These are phyloP conservation scores for Lactarius indigo DNA, from an alignment of 768 basidiomycete species.

Conservation along the genomic window DNA sequence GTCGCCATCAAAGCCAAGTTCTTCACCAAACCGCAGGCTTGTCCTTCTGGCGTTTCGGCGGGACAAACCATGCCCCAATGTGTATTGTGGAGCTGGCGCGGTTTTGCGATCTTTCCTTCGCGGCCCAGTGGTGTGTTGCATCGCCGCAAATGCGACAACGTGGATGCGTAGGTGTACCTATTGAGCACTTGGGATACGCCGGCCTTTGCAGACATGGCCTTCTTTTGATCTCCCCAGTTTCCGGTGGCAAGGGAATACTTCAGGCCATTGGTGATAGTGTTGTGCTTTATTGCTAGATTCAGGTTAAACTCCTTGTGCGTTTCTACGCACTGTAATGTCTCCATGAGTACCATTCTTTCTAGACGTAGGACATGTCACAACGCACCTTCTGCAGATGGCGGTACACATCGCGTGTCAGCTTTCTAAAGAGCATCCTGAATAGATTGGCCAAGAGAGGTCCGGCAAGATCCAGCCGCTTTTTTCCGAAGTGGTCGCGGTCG, in stretches of 20 bases:
- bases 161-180: slow-evolving; percentile 97
- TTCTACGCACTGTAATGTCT: slow-evolving; percentile 77
- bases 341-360: slow-evolving; percentile 9
- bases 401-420: slow-evolving; percentile 95
- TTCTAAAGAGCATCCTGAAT: slow-evolving; percentile 96
- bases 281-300: slow-evolving; percentile 87
- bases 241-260: slow-evolving; percentile 98
- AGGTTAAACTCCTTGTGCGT: slow-evolving; percentile 94
- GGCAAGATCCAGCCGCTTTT: slow-evolving; percentile 94
- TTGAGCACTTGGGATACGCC: slow-evolving; percentile 99
- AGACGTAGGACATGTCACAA: background rate
- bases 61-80: slow-evolving; percentile 99
- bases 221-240: slow-evolving; percentile 99
- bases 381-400: slow-evolving; percentile 93
- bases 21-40: slow-evolving; percentile 98
- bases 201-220: slow-evolving; percentile 95
- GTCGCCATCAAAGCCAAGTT: slow-evolving; percentile 97
- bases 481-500: slow-evolving; percentile 99
- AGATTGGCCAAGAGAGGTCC: slow-evolving; percentile 95
- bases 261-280: slow-evolving; percentile 96
- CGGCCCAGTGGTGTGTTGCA: slow-evolving; percentile 98
- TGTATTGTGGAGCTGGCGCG: slow-evolving; percentile 97
- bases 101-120: slow-evolving; percentile 98
- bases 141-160: slow-evolving; percentile 94
- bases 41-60: slow-evolving; percentile 98